Evolutionary conservation across 202 grass and related monocot species (phyloP).

Genomic region (Cymbopogon flexuosus): DNA sequence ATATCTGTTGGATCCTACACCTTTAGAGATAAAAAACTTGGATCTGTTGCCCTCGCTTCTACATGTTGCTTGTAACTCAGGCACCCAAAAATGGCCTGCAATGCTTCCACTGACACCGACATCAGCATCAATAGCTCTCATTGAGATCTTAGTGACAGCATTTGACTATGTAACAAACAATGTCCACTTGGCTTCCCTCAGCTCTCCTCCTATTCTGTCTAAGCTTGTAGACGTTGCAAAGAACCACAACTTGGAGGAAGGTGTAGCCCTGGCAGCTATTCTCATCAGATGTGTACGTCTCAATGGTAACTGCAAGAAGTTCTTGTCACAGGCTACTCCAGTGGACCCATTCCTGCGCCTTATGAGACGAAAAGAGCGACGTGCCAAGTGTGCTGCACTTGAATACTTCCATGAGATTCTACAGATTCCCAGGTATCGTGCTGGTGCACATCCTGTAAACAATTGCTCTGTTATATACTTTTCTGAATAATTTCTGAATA

Average conservation of each 20-base stretch:
- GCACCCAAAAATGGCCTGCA: conserved; percentile 47
- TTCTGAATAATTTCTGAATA: conserved; percentile 12
- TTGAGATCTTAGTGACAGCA: conserved; percentile 91
- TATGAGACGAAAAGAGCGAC: conserved; percentile 68
- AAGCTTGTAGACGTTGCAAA: conserved; percentile 81
- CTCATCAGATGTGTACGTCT: conserved; percentile 78
- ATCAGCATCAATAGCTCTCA: conserved; percentile 93
- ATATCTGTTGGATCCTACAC: conserved; percentile 91
- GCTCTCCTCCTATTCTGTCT: conserved; percentile 67
- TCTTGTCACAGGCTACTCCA: conserved; percentile 90
- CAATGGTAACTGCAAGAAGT: conserved; percentile 88
- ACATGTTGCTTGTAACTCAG: conserved; percentile 68
- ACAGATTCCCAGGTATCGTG: conserved; percentile 67
- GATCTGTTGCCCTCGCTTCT: conserved; percentile 81
- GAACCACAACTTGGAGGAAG: conserved; percentile 83
- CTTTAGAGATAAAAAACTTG: conserved; percentile 71
- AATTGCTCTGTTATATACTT: not conserved
- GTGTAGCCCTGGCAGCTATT: conserved; percentile 79
- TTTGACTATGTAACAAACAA: conserved; percentile 99
- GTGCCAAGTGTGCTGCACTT: conserved; percentile 61
- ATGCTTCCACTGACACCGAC: conserved; percentile 69
- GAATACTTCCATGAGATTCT: conserved; percentile 99
- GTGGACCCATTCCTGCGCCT: conserved; percentile 87
- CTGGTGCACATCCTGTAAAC: conserved; percentile 22
- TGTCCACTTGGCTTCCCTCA: conserved; percentile 75